Conservation (phyloP, 192 early-diverging fungal species). For the Backusella parvicylindrica region DNA sequence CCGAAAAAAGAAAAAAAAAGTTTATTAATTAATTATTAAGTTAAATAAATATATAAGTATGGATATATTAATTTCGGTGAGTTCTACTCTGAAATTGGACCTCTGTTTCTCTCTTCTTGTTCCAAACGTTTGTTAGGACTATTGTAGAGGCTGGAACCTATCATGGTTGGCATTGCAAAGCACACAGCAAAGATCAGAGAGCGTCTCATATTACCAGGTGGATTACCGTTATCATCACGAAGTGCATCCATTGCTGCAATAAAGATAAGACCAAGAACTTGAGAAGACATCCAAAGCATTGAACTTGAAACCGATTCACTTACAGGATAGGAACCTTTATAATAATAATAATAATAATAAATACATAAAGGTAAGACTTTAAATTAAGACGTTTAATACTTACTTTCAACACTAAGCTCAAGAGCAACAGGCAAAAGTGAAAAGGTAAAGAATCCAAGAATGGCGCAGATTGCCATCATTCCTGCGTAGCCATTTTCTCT, state of each 20-base stretch:
- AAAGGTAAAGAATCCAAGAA: constrained; percentile 31
- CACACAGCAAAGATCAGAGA: constrained; percentile 22
- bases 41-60: not conserved
- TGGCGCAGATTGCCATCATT: constrained; percentile 20
- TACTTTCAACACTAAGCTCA: constrained; percentile 37
- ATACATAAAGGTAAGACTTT: not conserved
- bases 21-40: not conserved
- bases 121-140: constrained; percentile 34
- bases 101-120: constrained; percentile 11
- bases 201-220: constrained; percentile 23
- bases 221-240: constrained; percentile 18
- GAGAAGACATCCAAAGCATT: constrained; percentile 25
- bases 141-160: constrained; percentile 12
- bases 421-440: constrained; percentile 30
- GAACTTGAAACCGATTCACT: constrained; percentile 30
- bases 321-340: constrained; percentile 28
- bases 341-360: not conserved
- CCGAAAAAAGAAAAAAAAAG: not conserved
- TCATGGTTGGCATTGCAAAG: constrained; percentile 14
- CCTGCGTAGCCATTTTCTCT: constrained; percentile 18
- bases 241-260: constrained; percentile 18
- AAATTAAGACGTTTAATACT: not conserved
- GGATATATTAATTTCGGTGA: not conserved
- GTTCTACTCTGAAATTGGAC: not conserved
- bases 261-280: constrained; percentile 30